Base-by-base conservation (phyloP, 768 basidiomycete genomes). In the Russula earlei region DNA sequence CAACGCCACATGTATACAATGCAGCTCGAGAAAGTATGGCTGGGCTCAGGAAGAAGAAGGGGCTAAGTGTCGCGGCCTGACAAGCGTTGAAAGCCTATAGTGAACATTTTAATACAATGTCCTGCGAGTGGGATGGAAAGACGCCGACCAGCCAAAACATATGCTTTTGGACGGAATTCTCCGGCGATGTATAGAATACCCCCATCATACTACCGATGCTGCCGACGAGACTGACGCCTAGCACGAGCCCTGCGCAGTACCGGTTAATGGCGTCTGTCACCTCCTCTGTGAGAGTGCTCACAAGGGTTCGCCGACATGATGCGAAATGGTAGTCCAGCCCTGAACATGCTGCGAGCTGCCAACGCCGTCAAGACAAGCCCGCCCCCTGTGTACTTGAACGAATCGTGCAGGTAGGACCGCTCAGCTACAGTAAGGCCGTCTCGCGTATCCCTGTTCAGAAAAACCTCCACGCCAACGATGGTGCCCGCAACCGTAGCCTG, bases 171-270 rank as follows among this genome's bases (percentile, higher is more conserved):
- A 86, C 63, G 3, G 81, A 76, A 47, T 80, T 85, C 63, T 91
- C 86, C 0, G 91, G 88, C 33, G 85, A 74, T 0, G 89, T 92
- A 69, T 81, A 85, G 66, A 80, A 80, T 2, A 82, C 81, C 42
- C 85, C 89, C 76, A 87, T 82, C 88, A 94, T 94, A 4, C 82
- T 80, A 0, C 88, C 90, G 54, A 94, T 87, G 57, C 81, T 79
- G 14, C 87, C 87, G 14, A 75, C 83, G 40, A 91, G 76, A 69
- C 89, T 84, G 49, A 86, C 81, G 60, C 88, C 90, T 43, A 91
- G 78, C 2, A 92, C 87, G 52, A 86, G 72, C 90, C 85, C 84
- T 86, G 34, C 5, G 49, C 55, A 41, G 11, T 10, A 27, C 10
- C 12, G 5, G 47, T 56, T 31, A 49, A 15, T n/a, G 27, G 38